phyloP scores from a whole-genome alignment of 2,329 filamentous ascomycete genomes.

The Orbilia javanica region DNA sequence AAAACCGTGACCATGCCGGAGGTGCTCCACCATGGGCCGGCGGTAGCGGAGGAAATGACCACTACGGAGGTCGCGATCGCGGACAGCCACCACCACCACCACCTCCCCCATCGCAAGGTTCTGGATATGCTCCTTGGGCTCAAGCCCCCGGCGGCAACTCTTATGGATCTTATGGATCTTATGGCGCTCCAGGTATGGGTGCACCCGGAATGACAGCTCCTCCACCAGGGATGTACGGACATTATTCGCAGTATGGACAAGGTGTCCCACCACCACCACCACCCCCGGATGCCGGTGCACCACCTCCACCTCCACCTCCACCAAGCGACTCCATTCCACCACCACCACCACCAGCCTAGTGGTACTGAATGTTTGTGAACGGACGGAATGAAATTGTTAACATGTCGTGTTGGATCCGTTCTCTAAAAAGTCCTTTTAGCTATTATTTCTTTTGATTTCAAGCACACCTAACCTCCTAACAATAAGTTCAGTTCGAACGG shows the following conservation, averaged over 20 bases:
- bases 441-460: slow-evolving; percentile 2
- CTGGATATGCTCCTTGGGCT: slow-evolving; percentile 44
- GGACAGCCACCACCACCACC: slow-evolving; percentile 71
- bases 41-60: slow-evolving; percentile 65
- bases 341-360: slow-evolving; percentile 59
- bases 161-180: slow-evolving; percentile 42
- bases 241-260: slow-evolving; percentile 43
- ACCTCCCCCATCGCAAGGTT: slow-evolving; percentile 66
- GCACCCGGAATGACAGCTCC: slow-evolving; percentile 52
- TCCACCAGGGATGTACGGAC: slow-evolving; percentile 50
- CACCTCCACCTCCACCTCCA: slow-evolving; percentile 62
- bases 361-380: not conserved
- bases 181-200: slow-evolving; percentile 56
- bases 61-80: slow-evolving; percentile 72
- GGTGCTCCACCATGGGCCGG: slow-evolving; percentile 70
- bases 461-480: slow-evolving; percentile 11
- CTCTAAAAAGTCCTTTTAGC: slow-evolving; percentile 12
- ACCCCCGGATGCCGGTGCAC: slow-evolving; percentile 59
- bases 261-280: slow-evolving; percentile 48
- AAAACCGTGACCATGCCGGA: slow-evolving; percentile 67
- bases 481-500: not conserved
- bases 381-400: slow-evolving; percentile 30
- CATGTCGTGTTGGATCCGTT: not conserved
- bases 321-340: slow-evolving; percentile 59
- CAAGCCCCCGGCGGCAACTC: slow-evolving; percentile 45